Conservation (phyloP, 2,329 filamentous ascomycete genomes). For the Hymenoscyphus infarciens region DNA sequence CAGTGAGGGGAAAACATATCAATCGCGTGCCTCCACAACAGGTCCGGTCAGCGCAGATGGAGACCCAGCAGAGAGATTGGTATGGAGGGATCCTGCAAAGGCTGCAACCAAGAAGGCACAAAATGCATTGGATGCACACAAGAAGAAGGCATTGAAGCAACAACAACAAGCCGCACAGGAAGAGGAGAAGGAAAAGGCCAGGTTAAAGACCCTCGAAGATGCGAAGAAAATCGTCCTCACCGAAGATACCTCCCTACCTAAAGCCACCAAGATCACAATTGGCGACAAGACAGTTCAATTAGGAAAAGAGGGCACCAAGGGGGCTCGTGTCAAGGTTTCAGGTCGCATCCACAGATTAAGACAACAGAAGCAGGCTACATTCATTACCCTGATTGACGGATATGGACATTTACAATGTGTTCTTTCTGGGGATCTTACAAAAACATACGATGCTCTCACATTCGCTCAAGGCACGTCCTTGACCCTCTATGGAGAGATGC, state of each 20-base stretch:
- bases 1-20: conserved; percentile 57
- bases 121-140: conserved; percentile 68
- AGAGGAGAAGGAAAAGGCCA: conserved; percentile 68
- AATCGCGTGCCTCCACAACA: conserved; percentile 64
- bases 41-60: conserved; percentile 57
- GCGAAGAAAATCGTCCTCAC: conserved; percentile 71
- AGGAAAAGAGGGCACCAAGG: conserved; percentile 56
- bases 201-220: conserved; percentile 68
- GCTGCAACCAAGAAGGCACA: conserved; percentile 81
- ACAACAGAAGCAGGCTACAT: conserved; percentile 79
- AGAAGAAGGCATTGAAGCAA: conserved; percentile 82
- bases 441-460: conserved; percentile 69
- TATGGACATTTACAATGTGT: conserved; percentile 84
- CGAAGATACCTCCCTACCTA: conserved; percentile 70
- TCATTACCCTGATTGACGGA: conserved; percentile 82
- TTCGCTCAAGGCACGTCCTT: conserved; percentile 69
- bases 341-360: conserved; percentile 81
- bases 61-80: conserved; percentile 59
- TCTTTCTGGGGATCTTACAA: conserved; percentile 72
- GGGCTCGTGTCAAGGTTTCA: conserved; percentile 72
- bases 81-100: conserved; percentile 81
- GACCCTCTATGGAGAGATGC: conserved; percentile 65
- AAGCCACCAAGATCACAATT: conserved; percentile 72
- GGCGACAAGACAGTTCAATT: conserved; percentile 63
- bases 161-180: conserved; percentile 68